A percentile compares a stretch with the other conserved stretches of the same genome.
Evolutionary conservation across 2,329 filamentous ascomycete species (phyloP).

Genomic region (Fusarium musae): DNA sequence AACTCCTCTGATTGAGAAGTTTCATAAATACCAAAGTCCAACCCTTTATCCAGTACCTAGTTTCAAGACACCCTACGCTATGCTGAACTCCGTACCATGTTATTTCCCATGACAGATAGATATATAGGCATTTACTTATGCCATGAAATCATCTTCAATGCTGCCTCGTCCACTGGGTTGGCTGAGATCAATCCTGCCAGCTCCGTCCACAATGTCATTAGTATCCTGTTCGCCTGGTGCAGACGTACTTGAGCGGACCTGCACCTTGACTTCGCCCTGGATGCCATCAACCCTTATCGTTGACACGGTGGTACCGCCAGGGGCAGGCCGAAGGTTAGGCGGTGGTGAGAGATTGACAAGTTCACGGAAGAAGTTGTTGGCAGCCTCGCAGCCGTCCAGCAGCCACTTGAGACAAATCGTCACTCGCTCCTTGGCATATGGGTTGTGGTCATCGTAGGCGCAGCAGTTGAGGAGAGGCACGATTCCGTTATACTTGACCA

Average conservation of each 20-base stretch:
- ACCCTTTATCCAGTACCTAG: neutral
- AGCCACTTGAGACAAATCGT: slow-evolving; percentile 89
- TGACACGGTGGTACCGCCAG: slow-evolving; percentile 52
- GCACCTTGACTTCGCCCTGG: slow-evolving; percentile 66
- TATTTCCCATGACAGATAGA: too few species aligned
- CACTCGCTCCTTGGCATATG: slow-evolving; percentile 91
- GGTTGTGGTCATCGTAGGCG: slow-evolving; percentile 90
- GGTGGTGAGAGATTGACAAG: slow-evolving; percentile 62
- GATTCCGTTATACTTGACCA: slow-evolving; percentile 85
- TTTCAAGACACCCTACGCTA: neutral
- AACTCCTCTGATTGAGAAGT: neutral
- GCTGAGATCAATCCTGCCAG: slow-evolving; percentile 55
- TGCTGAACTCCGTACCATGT: neutral
- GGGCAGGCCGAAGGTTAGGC: slow-evolving; percentile 51
- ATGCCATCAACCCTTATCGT: slow-evolving; percentile 66
- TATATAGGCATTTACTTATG: slow-evolving; percentile 34
- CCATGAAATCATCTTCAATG: slow-evolving; percentile 60
- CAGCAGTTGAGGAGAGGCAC: slow-evolving; percentile 91
- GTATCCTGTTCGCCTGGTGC: slow-evolving; percentile 44
- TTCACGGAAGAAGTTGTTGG: slow-evolving; percentile 76
- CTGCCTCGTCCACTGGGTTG: slow-evolving; percentile 45
- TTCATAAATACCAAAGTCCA: neutral
- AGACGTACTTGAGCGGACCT: slow-evolving; percentile 55
- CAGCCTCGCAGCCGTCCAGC: slow-evolving; percentile 78
- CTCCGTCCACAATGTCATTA: slow-evolving; percentile 56